Conservation (phyloP, 768 basidiomycete genomes). For the Mycena vitilis region DNA sequence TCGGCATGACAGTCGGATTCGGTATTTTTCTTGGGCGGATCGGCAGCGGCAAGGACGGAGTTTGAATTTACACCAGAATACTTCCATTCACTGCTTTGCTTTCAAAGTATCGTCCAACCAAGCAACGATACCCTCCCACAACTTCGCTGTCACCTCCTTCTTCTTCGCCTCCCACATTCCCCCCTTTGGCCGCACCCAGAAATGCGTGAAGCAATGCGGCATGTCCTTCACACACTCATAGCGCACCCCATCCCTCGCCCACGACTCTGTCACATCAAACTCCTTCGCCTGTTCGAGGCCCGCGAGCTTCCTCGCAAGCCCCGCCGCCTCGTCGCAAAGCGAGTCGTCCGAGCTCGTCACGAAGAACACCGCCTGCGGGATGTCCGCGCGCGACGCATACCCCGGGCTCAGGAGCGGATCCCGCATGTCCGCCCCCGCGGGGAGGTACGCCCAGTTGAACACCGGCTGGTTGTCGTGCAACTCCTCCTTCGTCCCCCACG, state of each 20-base stretch:
- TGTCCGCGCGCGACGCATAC: background rate
- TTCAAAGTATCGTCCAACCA: background rate
- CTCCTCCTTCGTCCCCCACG: background rate
- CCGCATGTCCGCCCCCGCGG: background rate
- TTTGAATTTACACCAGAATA: too few species aligned
- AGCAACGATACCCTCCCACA: background rate
- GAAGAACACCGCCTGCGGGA: constrained; percentile 8
- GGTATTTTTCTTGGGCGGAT: too few species aligned
- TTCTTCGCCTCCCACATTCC: background rate
- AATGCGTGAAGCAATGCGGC: constrained; percentile 3
- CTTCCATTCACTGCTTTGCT: background rate
- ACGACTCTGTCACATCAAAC: background rate
- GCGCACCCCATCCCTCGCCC: background rate
- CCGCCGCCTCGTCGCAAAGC: background rate
- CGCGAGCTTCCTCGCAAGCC: background rate
- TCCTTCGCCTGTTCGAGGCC: background rate
- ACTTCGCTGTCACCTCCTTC: background rate
- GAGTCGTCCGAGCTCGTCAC: constrained; percentile 4
- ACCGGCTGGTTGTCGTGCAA: background rate
- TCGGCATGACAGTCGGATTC: too few species aligned
- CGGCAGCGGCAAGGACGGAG: too few species aligned
- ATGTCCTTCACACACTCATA: constrained; percentile 6
- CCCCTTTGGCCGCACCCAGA: background rate
- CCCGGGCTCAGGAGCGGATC: background rate
- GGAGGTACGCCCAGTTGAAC: background rate